Evolutionary conservation across 2,329 filamentous ascomycete species (phyloP).

Genomic region (Pseudogymnoascus pannorum): DNA sequence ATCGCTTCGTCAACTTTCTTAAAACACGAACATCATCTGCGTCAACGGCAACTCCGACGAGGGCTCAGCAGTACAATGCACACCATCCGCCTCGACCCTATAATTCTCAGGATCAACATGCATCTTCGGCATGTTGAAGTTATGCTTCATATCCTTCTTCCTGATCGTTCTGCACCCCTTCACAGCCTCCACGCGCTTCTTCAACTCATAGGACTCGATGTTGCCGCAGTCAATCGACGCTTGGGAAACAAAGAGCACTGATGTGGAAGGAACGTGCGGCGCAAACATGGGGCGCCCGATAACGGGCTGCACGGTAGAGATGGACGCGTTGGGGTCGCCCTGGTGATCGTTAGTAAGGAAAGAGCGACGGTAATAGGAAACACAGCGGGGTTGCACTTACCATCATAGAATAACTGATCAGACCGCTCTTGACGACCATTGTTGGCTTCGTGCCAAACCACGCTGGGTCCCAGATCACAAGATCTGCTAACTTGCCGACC

Average conservation of each 20-base stretch:
- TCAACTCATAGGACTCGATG: conserved; percentile 65
- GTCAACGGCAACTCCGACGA: conserved; percentile 64
- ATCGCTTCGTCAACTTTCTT: conserved; percentile 7
- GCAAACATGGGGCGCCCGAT: conserved; percentile 83
- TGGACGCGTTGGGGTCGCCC: conserved; percentile 76
- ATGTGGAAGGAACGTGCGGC: conserved; percentile 61
- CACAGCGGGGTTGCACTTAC: conserved; percentile 37
- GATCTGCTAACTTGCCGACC: conserved; percentile 80
- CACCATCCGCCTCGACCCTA: conserved; percentile 75
- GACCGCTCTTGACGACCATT: conserved; percentile 76
- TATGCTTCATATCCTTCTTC: conserved; percentile 88
- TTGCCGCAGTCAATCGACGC: conserved; percentile 60
- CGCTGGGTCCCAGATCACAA: conserved; percentile 78
- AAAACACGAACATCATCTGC: conserved; percentile 73
- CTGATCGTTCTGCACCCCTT: conserved; percentile 65
- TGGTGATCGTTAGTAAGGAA: conserved; percentile 27
- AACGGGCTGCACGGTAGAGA: conserved; percentile 81
- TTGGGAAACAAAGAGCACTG: conserved; percentile 76
- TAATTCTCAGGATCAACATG: conserved; percentile 88
- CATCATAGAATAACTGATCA: conserved; percentile 80
- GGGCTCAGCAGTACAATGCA: conserved; percentile 66
- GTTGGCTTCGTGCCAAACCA: conserved; percentile 84
- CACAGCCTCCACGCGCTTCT: conserved; percentile 74
- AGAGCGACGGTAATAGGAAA: conserved; percentile 1
- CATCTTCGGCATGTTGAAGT: conserved; percentile 78